These are phyloP conservation scores for Elongisporangium prolatum DNA, from an alignment of 352 stramenopile genomes.

Conservation along the genomic window DNA sequence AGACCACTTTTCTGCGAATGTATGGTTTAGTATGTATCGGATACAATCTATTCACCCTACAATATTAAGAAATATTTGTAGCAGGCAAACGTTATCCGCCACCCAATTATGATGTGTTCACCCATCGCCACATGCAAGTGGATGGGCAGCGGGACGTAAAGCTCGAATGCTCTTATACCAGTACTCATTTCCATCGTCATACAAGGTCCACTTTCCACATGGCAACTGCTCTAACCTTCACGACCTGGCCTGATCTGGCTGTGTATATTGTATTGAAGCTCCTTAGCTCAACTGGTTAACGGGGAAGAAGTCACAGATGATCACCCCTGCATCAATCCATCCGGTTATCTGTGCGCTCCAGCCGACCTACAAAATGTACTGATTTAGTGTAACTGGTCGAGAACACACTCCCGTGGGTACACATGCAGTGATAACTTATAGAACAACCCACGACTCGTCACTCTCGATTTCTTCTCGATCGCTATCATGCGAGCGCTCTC, in stretches of 20 bases:
- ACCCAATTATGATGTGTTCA: neutral
- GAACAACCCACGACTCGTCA: neutral
- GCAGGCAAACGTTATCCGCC: neutral
- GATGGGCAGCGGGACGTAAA: neutral
- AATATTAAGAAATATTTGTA: too few relatives aligned
- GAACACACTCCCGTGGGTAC: neutral
- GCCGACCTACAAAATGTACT: neutral
- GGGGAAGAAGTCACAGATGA: neutral
- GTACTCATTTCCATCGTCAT: neutral
- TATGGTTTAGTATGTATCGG: too few relatives aligned
- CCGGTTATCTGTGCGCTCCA: neutral
- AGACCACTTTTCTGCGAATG: too few relatives aligned
- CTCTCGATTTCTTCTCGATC: neutral
- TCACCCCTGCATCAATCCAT: neutral
- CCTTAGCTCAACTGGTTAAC: neutral
- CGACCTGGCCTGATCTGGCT: too few relatives aligned
- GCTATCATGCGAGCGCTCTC: constrained; percentile 11
- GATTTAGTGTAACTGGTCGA: neutral
- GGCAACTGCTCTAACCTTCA: too few relatives aligned
- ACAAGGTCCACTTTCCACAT: neutral
- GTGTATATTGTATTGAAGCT: neutral
- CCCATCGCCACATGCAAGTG: neutral
- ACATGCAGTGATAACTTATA: neutral
- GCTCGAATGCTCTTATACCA: neutral
- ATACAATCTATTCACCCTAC: too few relatives aligned